phyloP scores from a whole-genome alignment of 345 rosid species.

The Dovyalis caffra region DNA sequence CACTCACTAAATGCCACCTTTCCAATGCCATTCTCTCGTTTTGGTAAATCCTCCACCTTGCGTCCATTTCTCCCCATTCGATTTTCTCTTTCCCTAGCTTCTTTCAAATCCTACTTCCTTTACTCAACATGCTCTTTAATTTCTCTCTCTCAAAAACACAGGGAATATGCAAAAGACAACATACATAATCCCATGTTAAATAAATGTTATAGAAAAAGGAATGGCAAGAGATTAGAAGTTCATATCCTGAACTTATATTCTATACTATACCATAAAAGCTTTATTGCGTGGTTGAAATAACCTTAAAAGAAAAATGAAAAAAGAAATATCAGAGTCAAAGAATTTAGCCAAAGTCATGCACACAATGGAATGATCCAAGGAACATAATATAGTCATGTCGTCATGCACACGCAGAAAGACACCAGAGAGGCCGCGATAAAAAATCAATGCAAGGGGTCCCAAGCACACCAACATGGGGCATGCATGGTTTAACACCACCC shows the following conservation, averaged over 20 bases:
- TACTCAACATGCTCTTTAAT: conserved; percentile 12
- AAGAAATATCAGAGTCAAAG: not conserved
- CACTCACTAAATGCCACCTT: conserved; percentile 58
- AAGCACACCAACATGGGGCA: not conserved
- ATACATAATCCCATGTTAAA: conserved; percentile 6
- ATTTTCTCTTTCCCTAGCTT: conserved; percentile 27
- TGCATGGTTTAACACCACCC: not conserved
- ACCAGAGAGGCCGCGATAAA: not conserved
- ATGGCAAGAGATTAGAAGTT: not conserved
- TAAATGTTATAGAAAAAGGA: not conserved
- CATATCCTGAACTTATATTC: not conserved
- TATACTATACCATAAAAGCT: not conserved
- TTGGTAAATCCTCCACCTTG: conserved; percentile 37
- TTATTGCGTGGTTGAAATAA: conserved; percentile 1
- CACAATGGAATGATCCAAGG: not conserved
- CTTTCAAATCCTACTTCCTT: conserved; percentile 13
- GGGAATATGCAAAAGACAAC: conserved; percentile 1
- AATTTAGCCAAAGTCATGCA: conserved; percentile 1
- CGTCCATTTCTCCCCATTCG: conserved; percentile 49
- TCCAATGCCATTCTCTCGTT: conserved; percentile 49
- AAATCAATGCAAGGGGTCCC: not conserved
- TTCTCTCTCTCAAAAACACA: conserved; percentile 7
- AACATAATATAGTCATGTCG: not conserved
- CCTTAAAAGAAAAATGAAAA: not conserved
- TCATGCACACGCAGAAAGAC: not conserved